Conservation (phyloP, 2,329 filamentous ascomycete genomes). For the Fusarium tricinctum region DNA sequence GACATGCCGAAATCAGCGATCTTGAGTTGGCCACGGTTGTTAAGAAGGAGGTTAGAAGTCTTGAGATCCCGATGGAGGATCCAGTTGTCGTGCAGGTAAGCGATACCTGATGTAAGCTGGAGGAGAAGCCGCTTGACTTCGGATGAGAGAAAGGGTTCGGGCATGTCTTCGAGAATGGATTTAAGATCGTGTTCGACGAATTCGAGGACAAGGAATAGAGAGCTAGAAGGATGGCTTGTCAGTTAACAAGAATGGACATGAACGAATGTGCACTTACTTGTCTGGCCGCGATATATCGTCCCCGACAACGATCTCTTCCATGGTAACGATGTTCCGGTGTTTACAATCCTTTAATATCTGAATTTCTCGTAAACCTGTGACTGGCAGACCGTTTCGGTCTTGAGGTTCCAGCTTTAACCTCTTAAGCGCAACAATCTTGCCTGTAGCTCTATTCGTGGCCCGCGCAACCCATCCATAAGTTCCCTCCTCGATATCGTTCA, state of each 20-base stretch:
- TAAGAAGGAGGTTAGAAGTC: constrained; percentile 93
- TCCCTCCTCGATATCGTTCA: constrained; percentile 98
- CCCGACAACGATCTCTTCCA: constrained; percentile 88
- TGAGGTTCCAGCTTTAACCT: constrained; percentile 88
- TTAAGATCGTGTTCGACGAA: constrained; percentile 98
- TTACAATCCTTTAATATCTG: constrained; percentile 85
- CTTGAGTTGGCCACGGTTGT: constrained; percentile 94
- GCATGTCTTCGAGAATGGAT: constrained; percentile 92
- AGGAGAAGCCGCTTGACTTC: constrained; percentile 92
- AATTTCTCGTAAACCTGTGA: constrained; percentile 94
- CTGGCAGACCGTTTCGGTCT: constrained; percentile 82
- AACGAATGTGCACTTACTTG: constrained; percentile 59
- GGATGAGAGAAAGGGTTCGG: constrained; percentile 90
- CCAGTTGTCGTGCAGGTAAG: constrained; percentile 89
- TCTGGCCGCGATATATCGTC: constrained; percentile 68
- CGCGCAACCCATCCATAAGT: constrained; percentile 95
- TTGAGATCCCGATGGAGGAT: constrained; percentile 96
- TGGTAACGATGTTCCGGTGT: constrained; percentile 84
- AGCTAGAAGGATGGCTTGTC: constrained; percentile 60
- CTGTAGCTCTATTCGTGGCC: constrained; percentile 79
- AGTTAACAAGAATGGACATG: constrained; percentile 22
- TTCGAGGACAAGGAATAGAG: constrained; percentile 92
- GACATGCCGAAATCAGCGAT: constrained; percentile 99
- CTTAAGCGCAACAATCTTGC: constrained; percentile 90
- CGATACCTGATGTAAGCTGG: constrained; percentile 84